These are phyloP conservation scores for Fraxinus excelsior DNA, from an alignment of 257 asterid species.

Conservation along the genomic window DNA sequence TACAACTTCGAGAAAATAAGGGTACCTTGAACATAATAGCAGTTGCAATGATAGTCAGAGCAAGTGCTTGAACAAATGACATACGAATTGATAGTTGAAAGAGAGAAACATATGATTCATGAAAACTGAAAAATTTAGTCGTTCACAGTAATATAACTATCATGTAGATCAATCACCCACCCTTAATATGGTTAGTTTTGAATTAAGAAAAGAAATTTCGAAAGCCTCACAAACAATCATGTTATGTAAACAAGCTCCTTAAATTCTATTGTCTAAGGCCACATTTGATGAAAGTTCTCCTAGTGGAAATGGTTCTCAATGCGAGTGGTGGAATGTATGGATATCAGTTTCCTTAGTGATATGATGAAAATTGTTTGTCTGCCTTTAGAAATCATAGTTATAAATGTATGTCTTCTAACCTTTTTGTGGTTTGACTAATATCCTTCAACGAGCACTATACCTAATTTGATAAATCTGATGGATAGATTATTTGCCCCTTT, in stretches of 20 bases:
- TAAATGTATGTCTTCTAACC: not conserved
- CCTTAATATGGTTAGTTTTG: not conserved
- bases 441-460: too few species aligned
- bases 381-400: not conserved
- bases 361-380: not conserved
- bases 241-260: not conserved
- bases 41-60: slow-evolving; percentile 76
- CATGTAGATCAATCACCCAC: slow-evolving; percentile 1
- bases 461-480: too few species aligned
- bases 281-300: not conserved
- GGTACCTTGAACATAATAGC: slow-evolving; percentile 85
- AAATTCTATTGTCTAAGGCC: too few species aligned
- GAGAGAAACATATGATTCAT: not conserved
- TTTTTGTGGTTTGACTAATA: too few species aligned
- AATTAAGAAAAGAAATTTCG: not conserved
- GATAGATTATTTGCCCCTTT: not conserved
- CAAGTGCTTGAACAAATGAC: slow-evolving; percentile 65
- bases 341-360: not conserved
- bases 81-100: slow-evolving; percentile 10
- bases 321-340: not conserved
- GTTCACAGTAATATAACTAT: not conserved
- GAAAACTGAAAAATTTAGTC: not conserved
- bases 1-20: not conserved
- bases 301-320: not conserved
- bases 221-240: not conserved